These are phyloP conservation scores for Crithidia fasciculata DNA, from an alignment of 208 protist species.

Conservation along the genomic window DNA sequence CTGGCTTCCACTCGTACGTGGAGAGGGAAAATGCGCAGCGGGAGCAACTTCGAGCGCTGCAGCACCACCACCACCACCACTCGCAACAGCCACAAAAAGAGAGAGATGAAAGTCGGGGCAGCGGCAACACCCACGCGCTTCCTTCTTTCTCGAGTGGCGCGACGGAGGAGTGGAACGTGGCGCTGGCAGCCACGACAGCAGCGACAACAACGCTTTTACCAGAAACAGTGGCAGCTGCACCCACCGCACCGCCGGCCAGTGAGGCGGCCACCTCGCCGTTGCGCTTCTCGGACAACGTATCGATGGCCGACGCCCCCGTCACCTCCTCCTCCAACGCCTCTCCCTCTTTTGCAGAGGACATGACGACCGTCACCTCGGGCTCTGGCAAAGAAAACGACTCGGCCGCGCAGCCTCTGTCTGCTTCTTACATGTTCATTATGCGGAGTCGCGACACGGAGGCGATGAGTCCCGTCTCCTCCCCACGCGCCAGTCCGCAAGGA, in stretches of 20 bases:
- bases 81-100: neutral
- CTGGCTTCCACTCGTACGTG: constrained; percentile 54
- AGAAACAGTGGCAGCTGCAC: neutral
- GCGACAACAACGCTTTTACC: neutral
- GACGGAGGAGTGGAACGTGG: constrained; percentile 21
- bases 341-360: neutral
- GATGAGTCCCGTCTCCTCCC: constrained; percentile 18
- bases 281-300: neutral
- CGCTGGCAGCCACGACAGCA: constrained; percentile 5
- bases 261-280: neutral
- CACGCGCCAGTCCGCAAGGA: neutral
- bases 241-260: neutral
- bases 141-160: constrained; percentile 10
- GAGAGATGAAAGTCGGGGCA: neutral
- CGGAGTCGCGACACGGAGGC: constrained; percentile 36
- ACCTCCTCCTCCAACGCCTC: neutral
- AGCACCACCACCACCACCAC: constrained; percentile 4
- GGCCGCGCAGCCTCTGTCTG: constrained; percentile 20
- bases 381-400: neutral
- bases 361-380: neutral
- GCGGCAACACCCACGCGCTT: neutral
- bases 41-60: constrained; percentile 16
- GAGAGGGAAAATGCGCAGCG: constrained; percentile 40
- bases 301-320: neutral
- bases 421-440: constrained; percentile 47